Percentiles rank a stretch among this genome's conserved stretches.
These are phyloP conservation scores for Endogone sp. DNA, from an alignment of 192 early-diverging fungal genomes.

Conservation along the genomic window DNA sequence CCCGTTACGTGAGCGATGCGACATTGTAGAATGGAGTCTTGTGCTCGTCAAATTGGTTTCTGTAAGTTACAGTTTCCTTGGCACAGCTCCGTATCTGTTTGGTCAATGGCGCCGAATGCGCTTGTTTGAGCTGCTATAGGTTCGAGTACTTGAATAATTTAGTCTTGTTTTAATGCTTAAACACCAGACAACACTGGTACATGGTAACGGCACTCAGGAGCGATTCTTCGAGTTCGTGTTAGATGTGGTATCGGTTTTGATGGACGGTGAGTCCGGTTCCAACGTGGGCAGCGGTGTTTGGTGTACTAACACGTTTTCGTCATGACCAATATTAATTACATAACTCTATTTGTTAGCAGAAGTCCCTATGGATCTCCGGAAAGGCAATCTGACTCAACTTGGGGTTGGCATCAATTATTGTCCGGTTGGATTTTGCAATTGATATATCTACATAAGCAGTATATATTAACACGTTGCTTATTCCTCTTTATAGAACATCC, in stretches of 20 bases:
- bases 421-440: not conserved
- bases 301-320: not conserved
- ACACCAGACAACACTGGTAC: slow-evolving; percentile 38
- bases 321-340: not conserved
- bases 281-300: slow-evolving; percentile 3
- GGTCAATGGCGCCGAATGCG: too few relatives aligned
- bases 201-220: slow-evolving; percentile 50
- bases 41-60: slow-evolving; percentile 38
- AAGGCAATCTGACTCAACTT: slow-evolving; percentile 34
- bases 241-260: slow-evolving; percentile 46
- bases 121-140: too few relatives aligned
- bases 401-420: slow-evolving; percentile 25
- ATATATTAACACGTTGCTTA: too few relatives aligned
- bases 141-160: too few relatives aligned
- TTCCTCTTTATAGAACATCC: slow-evolving; percentile 5
- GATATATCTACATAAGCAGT: too few relatives aligned
- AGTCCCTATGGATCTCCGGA: slow-evolving; percentile 38
- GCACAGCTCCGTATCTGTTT: too few relatives aligned
- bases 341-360: slow-evolving; percentile 10
- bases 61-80: slow-evolving; percentile 8
- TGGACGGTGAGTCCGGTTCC: slow-evolving; percentile 35
- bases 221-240: slow-evolving; percentile 52
- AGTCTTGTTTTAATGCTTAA: too few relatives aligned
- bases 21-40: slow-evolving; percentile 35
- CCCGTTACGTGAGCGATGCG: slow-evolving; percentile 36